These are phyloP conservation scores for Licmophora abbreviata DNA, from an alignment of 108 stramenopile species.

Conservation along the genomic window DNA sequence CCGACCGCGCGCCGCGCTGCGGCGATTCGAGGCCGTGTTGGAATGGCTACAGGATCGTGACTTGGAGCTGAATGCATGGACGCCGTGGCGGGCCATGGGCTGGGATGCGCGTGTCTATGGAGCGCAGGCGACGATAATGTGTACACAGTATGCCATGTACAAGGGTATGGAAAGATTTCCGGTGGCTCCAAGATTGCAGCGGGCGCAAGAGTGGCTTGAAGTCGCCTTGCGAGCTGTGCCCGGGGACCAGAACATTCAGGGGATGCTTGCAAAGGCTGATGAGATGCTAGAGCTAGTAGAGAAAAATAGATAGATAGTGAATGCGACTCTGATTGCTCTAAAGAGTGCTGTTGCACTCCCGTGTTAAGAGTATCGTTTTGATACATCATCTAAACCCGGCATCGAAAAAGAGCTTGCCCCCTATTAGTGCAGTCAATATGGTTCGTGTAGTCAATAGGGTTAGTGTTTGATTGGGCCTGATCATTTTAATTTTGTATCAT, in stretches of 20 bases:
- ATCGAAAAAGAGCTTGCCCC: too few relatives aligned
- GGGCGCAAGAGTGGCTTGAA: neutral
- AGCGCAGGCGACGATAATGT: conserved; percentile 1
- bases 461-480: too few relatives aligned
- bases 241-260: neutral
- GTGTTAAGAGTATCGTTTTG: too few relatives aligned
- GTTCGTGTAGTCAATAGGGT: too few relatives aligned
- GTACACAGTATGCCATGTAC: neutral
- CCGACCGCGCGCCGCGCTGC: conserved; percentile 1
- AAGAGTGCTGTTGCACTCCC: too few relatives aligned
- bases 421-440: too few relatives aligned
- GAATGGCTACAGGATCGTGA: conserved; percentile 2
- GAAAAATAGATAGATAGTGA: too few relatives aligned
- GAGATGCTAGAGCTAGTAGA: conserved; percentile 2
- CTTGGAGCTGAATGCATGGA: neutral
- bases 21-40: neutral
- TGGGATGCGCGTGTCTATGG: conserved; percentile 3
- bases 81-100: neutral
- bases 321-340: too few relatives aligned
- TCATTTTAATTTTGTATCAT: too few relatives aligned
- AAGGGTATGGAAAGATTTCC: neutral
- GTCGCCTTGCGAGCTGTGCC: neutral
- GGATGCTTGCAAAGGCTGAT: neutral
- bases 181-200: neutral
- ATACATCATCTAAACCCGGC: too few relatives aligned